Conservation (phyloP, 1,284 basidiomycete genomes). For the Malassezia psittaci region DNA sequence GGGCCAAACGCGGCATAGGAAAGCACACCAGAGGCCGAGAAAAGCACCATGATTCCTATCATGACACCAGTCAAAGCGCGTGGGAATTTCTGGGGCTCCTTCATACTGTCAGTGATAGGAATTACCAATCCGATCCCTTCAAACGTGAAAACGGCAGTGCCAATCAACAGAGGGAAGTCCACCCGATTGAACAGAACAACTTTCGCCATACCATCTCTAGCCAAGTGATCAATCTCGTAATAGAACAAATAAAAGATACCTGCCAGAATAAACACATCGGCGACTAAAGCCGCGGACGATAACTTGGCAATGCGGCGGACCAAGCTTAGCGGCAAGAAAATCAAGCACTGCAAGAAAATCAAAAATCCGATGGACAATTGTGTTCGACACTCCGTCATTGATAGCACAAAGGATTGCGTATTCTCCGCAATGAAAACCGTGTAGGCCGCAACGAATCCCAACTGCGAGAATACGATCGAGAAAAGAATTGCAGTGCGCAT, state of each 20-base stretch:
- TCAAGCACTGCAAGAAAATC: constrained; percentile 69
- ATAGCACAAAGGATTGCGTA: constrained; percentile 67
- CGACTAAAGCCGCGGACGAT: constrained; percentile 79
- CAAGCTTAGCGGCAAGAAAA: constrained; percentile 56
- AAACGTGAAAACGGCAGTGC: constrained; percentile 95
- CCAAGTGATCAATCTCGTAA: constrained; percentile 37
- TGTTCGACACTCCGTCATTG: constrained; percentile 67
- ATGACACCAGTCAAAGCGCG: constrained; percentile 79
- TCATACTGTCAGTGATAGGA: constrained; percentile 92
- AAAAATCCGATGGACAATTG: constrained; percentile 65
- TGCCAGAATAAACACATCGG: constrained; percentile 87
- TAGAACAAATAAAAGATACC: constrained; percentile 54
- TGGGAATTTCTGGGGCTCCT: constrained; percentile 80
- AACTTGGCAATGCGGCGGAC: constrained; percentile 56
- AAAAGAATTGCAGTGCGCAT: constrained; percentile 81
- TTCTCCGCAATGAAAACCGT: constrained; percentile 94
- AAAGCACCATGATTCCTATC: constrained; percentile 65
- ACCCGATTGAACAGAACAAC: constrained; percentile 77
- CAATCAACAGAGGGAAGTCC: constrained; percentile 83
- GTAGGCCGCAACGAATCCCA: constrained; percentile 77
- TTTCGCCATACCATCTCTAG: constrained; percentile 52
- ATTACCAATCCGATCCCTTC: constrained; percentile 95
- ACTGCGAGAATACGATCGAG: constrained; percentile 80
- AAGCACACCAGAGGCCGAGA: constrained; percentile 78
- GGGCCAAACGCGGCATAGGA: constrained; percentile 81